Percentiles rank a stretch among this genome's conserved stretches.
phyloP scores from a whole-genome alignment of 441 rosid genomes.

The Croton laevigatus region DNA sequence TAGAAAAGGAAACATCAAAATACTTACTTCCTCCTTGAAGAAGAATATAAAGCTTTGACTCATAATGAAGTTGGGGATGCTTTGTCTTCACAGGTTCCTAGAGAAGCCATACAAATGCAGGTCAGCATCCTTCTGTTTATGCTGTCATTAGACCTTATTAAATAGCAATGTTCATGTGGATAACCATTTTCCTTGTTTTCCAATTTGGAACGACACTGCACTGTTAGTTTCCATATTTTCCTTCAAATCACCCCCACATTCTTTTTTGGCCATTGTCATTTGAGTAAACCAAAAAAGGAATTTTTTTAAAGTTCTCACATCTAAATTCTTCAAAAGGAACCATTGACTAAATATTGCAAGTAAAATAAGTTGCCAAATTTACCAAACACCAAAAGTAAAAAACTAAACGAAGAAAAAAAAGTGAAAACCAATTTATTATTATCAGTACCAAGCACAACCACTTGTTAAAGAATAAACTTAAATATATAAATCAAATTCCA shows the following conservation, averaged over 20 bases:
- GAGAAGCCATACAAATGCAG: conserved; percentile 14
- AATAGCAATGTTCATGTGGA: background rate
- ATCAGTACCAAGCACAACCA: conserved; percentile 3
- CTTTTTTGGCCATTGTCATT: background rate
- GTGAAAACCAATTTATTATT: background rate
- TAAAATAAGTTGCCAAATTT: background rate
- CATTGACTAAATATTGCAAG: background rate
- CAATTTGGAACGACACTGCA: background rate
- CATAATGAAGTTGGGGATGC: conserved; percentile 97
- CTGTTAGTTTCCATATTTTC: background rate
- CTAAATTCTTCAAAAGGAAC: background rate
- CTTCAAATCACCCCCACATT: background rate
- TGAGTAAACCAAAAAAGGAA: background rate
- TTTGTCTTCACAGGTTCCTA: conserved; percentile 83
- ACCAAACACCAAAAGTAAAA: background rate
- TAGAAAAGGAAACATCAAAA: conserved; percentile 5
- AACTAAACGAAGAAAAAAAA: background rate
- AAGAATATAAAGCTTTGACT: conserved; percentile 87
- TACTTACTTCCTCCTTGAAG: conserved; percentile 96
- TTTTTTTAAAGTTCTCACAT: background rate
- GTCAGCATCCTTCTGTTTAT: background rate
- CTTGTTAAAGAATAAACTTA: background rate
- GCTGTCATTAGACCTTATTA: too few relatives aligned
- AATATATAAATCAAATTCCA: conserved; percentile 1
- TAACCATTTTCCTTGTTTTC: background rate